Evolutionary conservation across 2,329 filamentous ascomycete genomes (phyloP).

Genomic region (Ophiocordyceps australis): DNA sequence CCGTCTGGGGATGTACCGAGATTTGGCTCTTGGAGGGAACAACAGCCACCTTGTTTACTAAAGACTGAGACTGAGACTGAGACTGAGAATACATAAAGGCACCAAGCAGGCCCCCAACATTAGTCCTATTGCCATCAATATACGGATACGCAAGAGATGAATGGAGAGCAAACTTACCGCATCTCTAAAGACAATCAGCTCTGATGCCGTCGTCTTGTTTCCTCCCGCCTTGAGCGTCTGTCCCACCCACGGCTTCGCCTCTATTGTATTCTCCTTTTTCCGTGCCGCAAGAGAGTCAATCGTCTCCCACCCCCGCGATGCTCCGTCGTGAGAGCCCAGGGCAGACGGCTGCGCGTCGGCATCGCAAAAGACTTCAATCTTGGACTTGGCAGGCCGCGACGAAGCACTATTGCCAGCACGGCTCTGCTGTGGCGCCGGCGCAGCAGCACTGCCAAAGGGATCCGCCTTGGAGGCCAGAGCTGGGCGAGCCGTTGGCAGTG

Average conservation of each 20-base stretch:
- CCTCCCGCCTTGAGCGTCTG: constrained; percentile 80
- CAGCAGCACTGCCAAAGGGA: constrained; percentile 52
- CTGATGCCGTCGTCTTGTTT: constrained; percentile 53
- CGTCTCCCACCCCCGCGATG: constrained; percentile 70
- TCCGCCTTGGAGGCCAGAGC: constrained; percentile 75
- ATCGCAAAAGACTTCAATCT: constrained; percentile 86
- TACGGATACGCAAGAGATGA: constrained; percentile 26
- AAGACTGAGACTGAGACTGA: constrained; percentile 42
- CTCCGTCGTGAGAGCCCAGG: constrained; percentile 30
- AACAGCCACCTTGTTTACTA: constrained; percentile 49
- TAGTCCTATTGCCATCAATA: constrained; percentile 97
- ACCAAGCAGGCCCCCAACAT: constrained; percentile 34
- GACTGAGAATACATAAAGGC: no score
- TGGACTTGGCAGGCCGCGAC: constrained; percentile 53
- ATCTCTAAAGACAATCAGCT: constrained; percentile 91
- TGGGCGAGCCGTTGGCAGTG: constrained; percentile 64
- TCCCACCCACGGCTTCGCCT: constrained; percentile 78
- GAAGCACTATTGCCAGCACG: constrained; percentile 26
- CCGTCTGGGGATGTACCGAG: constrained; percentile 64
- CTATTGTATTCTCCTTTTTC: constrained; percentile 83
- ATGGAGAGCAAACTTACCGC: constrained; percentile 42
- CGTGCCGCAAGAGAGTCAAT: constrained; percentile 75
- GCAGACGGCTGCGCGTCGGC: constrained; percentile 40
- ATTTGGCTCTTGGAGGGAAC: constrained; percentile 58
- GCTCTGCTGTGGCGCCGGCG: constrained; percentile 43